phyloP scores from a whole-genome alignment of 352 stramenopile species.

The Globisporangium okanoganense region DNA sequence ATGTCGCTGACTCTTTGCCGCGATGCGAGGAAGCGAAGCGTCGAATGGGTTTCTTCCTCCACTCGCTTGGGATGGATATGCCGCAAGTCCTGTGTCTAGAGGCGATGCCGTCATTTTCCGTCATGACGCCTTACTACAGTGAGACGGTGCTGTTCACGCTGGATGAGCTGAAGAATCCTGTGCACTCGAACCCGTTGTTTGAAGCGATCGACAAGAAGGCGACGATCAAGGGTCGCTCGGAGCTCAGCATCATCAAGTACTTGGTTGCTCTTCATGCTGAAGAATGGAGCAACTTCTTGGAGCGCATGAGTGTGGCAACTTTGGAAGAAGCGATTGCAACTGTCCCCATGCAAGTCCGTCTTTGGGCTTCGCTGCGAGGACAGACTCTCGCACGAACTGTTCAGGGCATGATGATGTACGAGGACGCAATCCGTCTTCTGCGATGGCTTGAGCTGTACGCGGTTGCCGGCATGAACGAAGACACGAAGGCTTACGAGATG shows the following conservation, averaged over 20 bases:
- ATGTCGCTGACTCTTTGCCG: conserved; percentile 66
- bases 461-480: conserved; percentile 49
- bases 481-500: conserved; percentile 78
- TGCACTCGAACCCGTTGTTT: conserved; percentile 81
- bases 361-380: conserved; percentile 82
- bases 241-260: conserved; percentile 87
- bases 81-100: conserved; percentile 66
- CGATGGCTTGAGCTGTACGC: conserved; percentile 82
- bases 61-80: conserved; percentile 85
- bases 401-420: conserved; percentile 89
- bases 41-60: conserved; percentile 86
- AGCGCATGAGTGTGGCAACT: conserved; percentile 65
- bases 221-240: conserved; percentile 64
- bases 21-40: conserved; percentile 80
- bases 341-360: conserved; percentile 66
- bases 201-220: conserved; percentile 66
- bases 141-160: conserved; percentile 85
- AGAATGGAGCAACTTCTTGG: conserved; percentile 87
- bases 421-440: conserved; percentile 81
- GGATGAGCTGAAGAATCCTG: conserved; percentile 82
- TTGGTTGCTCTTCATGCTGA: conserved; percentile 85
- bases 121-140: conserved; percentile 88
- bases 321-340: conserved; percentile 68
- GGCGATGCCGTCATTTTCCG: conserved; percentile 85
- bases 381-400: conserved; percentile 86